Evolutionary conservation across 805 yeast species (phyloP).

Genomic region (Metschnikowia reukaufii): DNA sequence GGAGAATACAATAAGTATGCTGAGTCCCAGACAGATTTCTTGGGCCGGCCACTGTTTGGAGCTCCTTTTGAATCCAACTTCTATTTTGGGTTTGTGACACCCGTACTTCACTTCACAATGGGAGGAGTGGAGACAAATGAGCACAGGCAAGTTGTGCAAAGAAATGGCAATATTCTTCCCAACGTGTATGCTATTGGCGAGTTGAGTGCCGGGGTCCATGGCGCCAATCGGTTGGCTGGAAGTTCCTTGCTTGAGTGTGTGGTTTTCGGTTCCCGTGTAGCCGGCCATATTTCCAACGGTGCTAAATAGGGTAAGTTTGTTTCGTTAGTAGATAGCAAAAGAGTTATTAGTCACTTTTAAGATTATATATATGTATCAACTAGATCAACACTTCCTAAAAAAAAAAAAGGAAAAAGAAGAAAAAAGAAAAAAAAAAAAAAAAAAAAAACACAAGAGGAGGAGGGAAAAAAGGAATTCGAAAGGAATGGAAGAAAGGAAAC

Average conservation of each 20-base stretch:
- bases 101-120: slow-evolving; percentile 42
- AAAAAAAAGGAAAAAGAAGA: not conserved
- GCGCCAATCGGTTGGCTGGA: slow-evolving; percentile 61
- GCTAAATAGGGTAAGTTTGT: too few relatives aligned
- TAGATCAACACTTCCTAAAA: not conserved
- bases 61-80: slow-evolving; percentile 22
- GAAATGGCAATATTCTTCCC: slow-evolving; percentile 30
- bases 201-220: slow-evolving; percentile 69
- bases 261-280: slow-evolving; percentile 58
- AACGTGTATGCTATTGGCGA: slow-evolving; percentile 67
- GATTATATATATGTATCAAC: not conserved
- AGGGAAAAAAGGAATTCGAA: too few relatives aligned
- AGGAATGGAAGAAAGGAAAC: not conserved
- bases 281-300: slow-evolving; percentile 23
- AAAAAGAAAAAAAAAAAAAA: too few relatives aligned
- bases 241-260: slow-evolving; percentile 59
- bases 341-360: not conserved
- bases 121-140: slow-evolving; percentile 28
- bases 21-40: slow-evolving; percentile 30
- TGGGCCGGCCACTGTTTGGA: slow-evolving; percentile 36
- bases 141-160: slow-evolving; percentile 21
- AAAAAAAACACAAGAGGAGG: too few relatives aligned
- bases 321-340: too few relatives aligned
- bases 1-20: not conserved
- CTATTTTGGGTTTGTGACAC: slow-evolving; percentile 55